phyloP scores from a whole-genome alignment of 208 protist genomes.

The Herpetomonas samuelpessoai region DNA sequence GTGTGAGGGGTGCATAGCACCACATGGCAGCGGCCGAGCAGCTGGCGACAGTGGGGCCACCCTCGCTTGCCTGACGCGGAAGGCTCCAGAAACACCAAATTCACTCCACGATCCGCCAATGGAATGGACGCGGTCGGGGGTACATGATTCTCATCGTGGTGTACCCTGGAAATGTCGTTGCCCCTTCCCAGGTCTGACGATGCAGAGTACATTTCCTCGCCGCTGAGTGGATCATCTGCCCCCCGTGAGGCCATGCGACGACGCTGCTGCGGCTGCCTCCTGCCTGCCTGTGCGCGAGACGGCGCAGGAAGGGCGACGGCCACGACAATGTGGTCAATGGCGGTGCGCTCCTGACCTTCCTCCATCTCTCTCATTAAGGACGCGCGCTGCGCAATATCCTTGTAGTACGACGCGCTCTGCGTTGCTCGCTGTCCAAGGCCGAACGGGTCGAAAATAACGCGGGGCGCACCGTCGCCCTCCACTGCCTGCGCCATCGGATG shows the following conservation, averaged over 20 bases:
- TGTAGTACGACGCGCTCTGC: conserved; percentile 13
- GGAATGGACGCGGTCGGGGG: no score
- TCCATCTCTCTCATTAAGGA: not conserved
- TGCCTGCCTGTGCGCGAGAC: not conserved
- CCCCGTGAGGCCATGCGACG: no score
- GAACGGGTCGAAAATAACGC: conserved; percentile 21
- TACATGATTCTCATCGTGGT: no score
- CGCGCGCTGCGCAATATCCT: conserved; percentile 29
- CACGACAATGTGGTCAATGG: conserved; percentile 10
- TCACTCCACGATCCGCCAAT: no score
- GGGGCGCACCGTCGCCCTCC: not conserved
- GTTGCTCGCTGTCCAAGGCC: conserved; percentile 7
- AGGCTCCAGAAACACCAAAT: no score
- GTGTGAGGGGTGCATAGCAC: conserved; percentile 61
- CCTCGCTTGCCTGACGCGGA: no score
- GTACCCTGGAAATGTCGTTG: no score
- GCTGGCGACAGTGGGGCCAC: no score
- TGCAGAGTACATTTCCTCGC: no score
- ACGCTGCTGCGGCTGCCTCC: not conserved
- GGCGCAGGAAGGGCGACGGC: conserved; percentile 6
- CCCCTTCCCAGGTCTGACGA: no score
- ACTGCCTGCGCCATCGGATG: not conserved
- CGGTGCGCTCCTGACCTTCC: not conserved
- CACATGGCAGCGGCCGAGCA: conserved; percentile 25
- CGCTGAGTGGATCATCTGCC: no score